These are phyloP conservation scores for Macrophomina phaseolina DNA, from an alignment of 2,329 filamentous ascomycete genomes.

Conservation along the genomic window DNA sequence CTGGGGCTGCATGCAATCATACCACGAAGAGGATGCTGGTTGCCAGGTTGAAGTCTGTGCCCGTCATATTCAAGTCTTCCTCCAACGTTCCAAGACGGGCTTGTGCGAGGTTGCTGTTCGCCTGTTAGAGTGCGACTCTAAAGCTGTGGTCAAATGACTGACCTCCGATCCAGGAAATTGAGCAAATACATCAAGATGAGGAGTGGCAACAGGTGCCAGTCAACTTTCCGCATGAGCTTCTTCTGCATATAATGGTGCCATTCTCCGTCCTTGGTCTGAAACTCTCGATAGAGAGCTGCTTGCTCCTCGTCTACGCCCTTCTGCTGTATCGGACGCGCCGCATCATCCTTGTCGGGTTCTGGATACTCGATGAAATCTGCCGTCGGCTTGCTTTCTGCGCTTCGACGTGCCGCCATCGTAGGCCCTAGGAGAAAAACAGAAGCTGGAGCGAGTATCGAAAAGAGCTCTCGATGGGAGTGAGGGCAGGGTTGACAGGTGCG, in stretches of 20 bases:
- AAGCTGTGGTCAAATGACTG: neutral
- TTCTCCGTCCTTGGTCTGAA: conserved; percentile 20
- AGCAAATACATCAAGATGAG: conserved; percentile 39
- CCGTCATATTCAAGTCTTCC: conserved; percentile 37
- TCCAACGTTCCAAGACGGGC: conserved; percentile 52
- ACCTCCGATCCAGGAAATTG: conserved; percentile 36
- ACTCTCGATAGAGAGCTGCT: conserved; percentile 11
- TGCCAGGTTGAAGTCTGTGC: conserved; percentile 65
- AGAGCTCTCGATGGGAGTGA: neutral
- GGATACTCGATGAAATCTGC: conserved; percentile 23
- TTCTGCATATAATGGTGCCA: conserved; percentile 36
- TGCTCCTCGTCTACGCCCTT: conserved; percentile 21
- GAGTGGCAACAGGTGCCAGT: conserved; percentile 37
- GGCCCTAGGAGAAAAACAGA: neutral
- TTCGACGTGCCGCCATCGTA: conserved; percentile 1
- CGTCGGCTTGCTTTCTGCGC: conserved; percentile 12
- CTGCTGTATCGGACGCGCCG: neutral
- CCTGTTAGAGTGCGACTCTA: neutral
- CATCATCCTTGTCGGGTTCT: neutral
- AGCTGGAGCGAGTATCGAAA: too few relatives aligned
- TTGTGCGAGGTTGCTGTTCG: conserved; percentile 73
- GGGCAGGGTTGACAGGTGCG: neutral
- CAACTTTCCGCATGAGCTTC: conserved; percentile 39
- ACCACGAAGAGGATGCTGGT: conserved; percentile 65
- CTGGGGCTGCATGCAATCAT: conserved; percentile 23